These are phyloP conservation scores for Wickerhamomyces pijperi DNA, from an alignment of 805 yeast species.

Conservation along the genomic window DNA sequence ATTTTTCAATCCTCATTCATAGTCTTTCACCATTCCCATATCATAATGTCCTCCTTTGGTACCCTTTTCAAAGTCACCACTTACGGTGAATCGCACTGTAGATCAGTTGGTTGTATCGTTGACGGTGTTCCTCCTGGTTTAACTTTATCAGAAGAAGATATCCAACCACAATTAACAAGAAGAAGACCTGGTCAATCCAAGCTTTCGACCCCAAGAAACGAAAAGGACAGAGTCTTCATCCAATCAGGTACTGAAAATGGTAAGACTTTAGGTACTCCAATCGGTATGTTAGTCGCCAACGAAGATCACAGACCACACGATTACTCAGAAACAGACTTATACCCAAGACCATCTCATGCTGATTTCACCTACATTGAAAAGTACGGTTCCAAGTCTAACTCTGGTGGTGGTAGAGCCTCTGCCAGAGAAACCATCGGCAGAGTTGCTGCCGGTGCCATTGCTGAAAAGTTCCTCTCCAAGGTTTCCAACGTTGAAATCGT, in stretches of 20 bases:
- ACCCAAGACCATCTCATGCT: conserved; percentile 97
- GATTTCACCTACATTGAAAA: conserved; percentile 87
- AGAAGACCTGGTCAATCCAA: conserved; percentile 97
- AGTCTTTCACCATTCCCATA: not conserved
- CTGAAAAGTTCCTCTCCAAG: conserved; percentile 76
- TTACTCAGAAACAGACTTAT: conserved; percentile 87
- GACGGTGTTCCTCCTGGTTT: conserved; percentile 98
- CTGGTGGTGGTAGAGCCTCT: conserved; percentile 95
- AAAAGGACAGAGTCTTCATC: conserved; percentile 83
- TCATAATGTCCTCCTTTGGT: conserved; percentile 64
- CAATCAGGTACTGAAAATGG: conserved; percentile 94
- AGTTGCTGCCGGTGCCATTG: conserved; percentile 98
- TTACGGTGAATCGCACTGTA: conserved; percentile 97
- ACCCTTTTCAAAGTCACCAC: conserved; percentile 67
- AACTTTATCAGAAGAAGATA: conserved; percentile 71
- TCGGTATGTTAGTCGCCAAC: conserved; percentile 84
- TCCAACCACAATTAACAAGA: conserved; percentile 92
- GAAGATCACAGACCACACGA: conserved; percentile 97
- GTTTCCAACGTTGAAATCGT: conserved; percentile 85
- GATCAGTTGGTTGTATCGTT: conserved; percentile 94
- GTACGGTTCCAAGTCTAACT: conserved; percentile 86
- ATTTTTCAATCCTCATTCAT: too few relatives aligned
- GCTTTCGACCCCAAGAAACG: conserved; percentile 90
- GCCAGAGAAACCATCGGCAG: conserved; percentile 98
- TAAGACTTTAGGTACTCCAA: conserved; percentile 86